Percentiles rank a stretch among this genome's conserved stretches.
These are phyloP conservation scores for Trametes meyenii DNA, from an alignment of 768 basidiomycete species.

Conservation along the genomic window DNA sequence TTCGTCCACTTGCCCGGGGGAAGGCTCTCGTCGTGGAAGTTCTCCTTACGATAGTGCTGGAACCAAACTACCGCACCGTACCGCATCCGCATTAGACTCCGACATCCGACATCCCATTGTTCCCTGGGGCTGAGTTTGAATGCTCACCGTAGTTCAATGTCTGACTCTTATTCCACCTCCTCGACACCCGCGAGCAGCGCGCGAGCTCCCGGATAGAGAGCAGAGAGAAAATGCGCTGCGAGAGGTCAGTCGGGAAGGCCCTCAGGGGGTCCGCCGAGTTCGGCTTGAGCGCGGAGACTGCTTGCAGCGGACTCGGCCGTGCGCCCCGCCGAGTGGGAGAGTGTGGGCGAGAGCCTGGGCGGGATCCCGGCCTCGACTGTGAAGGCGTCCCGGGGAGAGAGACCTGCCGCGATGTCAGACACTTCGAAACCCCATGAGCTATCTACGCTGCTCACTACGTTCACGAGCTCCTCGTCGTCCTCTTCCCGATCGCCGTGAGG, in stretches of 20 bases:
- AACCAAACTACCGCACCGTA: constrained; percentile 79
- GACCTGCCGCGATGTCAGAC: constrained; percentile 43
- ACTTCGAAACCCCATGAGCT: neutral
- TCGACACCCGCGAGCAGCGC: constrained; percentile 77
- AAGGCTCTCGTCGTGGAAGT: constrained; percentile 78
- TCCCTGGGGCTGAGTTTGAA: neutral
- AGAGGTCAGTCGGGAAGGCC: constrained; percentile 77
- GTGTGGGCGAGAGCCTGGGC: constrained; percentile 40
- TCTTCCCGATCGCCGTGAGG: constrained; percentile 49
- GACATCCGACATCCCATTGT: neutral
- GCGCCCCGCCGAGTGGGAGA: constrained; percentile 29
- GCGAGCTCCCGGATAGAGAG: constrained; percentile 70
- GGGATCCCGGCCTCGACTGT: constrained; percentile 55
- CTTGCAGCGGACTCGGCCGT: constrained; percentile 44
- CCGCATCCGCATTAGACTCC: neutral
- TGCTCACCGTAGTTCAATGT: constrained; percentile 84
- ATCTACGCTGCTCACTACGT: constrained; percentile 55
- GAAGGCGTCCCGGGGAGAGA: constrained; percentile 71
- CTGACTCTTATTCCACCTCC: constrained; percentile 88
- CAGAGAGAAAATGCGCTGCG: constrained; percentile 72
- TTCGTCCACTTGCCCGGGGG: constrained; percentile 90
- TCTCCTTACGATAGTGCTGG: constrained; percentile 85
- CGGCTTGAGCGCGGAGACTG: constrained; percentile 22
- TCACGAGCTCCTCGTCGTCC: constrained; percentile 65
- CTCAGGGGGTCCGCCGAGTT: constrained; percentile 57